These are phyloP conservation scores for Lentinus brumalis DNA, from an alignment of 768 basidiomycete genomes.

Conservation along the genomic window DNA sequence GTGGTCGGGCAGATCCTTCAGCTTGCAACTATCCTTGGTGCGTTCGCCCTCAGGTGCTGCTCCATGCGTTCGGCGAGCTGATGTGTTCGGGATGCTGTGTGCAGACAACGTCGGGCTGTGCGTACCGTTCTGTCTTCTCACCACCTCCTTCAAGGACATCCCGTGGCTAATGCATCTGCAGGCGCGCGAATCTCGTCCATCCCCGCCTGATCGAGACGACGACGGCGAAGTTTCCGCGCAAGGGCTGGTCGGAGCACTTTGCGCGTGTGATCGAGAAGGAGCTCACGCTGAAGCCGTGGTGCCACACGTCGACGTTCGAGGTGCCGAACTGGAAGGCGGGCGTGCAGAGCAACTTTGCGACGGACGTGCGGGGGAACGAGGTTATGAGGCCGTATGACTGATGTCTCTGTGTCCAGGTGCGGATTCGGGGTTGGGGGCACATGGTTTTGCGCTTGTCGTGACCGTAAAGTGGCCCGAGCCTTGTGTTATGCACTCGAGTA, in stretches of 20 bases:
- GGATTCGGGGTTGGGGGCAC: neutral
- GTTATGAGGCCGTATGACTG: constrained; percentile 45
- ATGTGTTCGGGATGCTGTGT: constrained; percentile 6
- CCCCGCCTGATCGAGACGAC: constrained; percentile 43
- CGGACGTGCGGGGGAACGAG: constrained; percentile 46
- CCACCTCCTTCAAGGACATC: neutral
- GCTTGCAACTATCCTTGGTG: constrained; percentile 50
- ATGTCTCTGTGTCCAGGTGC: neutral
- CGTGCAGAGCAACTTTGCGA: constrained; percentile 48
- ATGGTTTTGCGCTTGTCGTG: too few species aligned
- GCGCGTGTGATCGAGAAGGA: constrained; percentile 46
- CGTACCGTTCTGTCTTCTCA: constrained; percentile 16
- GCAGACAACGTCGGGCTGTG: constrained; percentile 49
- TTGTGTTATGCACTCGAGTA: too few species aligned
- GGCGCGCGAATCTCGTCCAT: constrained; percentile 46
- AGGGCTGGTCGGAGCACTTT: constrained; percentile 49
- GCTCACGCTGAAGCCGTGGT: constrained; percentile 50
- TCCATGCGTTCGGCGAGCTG: neutral
- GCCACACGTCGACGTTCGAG: constrained; percentile 51
- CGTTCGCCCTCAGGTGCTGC: constrained; percentile 7
- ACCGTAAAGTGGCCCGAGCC: too few species aligned
- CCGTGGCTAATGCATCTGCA: constrained; percentile 14
- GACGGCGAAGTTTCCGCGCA: constrained; percentile 43
- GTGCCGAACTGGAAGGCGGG: constrained; percentile 46
- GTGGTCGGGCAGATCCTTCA: constrained; percentile 52